phyloP scores from a whole-genome alignment of 2,329 filamentous ascomycete species.

The Colletotrichum sp. region DNA sequence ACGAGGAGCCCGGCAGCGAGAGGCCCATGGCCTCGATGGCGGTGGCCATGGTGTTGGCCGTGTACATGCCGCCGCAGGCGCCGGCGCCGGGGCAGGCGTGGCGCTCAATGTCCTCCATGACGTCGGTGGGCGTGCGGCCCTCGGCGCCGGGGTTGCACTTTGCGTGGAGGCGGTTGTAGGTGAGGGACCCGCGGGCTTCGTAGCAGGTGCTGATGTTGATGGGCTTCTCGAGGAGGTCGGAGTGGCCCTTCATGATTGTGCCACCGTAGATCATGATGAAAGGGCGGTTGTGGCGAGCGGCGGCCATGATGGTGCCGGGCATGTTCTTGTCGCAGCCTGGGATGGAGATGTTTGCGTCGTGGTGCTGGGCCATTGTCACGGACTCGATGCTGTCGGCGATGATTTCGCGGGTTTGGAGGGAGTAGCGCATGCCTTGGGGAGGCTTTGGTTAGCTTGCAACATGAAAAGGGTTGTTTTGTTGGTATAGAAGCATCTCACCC shows the following conservation, averaged over 20 bases:
- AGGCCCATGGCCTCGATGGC: conserved; percentile 90
- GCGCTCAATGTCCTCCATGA: conserved; percentile 81
- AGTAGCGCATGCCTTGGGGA: conserved; percentile 84
- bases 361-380: conserved; percentile 88
- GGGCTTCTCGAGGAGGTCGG: conserved; percentile 72
- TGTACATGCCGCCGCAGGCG: conserved; percentile 88
- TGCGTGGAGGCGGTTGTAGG: conserved; percentile 78
- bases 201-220: conserved; percentile 92
- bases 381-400: conserved; percentile 96
- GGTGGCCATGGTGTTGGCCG: conserved; percentile 92
- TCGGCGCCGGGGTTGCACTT: conserved; percentile 65
- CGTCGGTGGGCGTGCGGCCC: conserved; percentile 74
- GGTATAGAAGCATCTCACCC: conserved; percentile 51
- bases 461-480: not conserved
- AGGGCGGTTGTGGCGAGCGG: conserved; percentile 88
- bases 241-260: conserved; percentile 88
- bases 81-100: conserved; percentile 72
- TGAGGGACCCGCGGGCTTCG: conserved; percentile 83
- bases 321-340: conserved; percentile 98
- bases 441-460: not conserved
- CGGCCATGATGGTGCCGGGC: conserved; percentile 91
- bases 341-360: conserved; percentile 92
- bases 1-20: conserved; percentile 81
- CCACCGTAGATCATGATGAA: conserved; percentile 97
- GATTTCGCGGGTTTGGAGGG: conserved; percentile 86